These are phyloP conservation scores for Solanum bulbocastanum DNA, from an alignment of 257 asterid species.

Conservation along the genomic window DNA sequence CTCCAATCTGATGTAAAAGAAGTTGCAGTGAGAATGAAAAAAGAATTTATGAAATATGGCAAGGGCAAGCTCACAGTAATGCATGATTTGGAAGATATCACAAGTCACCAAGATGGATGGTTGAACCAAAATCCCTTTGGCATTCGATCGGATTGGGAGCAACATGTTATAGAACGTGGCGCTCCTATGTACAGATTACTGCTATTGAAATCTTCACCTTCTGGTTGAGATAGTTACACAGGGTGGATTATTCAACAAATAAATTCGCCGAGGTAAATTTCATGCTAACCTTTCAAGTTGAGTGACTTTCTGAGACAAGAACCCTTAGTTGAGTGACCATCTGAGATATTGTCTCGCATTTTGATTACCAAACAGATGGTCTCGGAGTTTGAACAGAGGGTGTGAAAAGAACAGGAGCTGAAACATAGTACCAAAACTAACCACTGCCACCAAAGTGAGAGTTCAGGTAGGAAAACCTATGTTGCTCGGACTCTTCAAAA, in stretches of 20 bases:
- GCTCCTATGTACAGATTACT: constrained; percentile 73
- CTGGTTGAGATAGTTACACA: constrained; percentile 7
- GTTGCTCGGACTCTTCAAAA: too few relatives aligned
- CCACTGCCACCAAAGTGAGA: neutral
- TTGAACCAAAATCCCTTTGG: constrained; percentile 78
- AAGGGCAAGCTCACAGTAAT: constrained; percentile 46
- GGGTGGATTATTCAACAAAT: neutral
- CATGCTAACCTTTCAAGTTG: neutral
- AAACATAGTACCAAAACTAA: neutral
- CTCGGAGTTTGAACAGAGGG: neutral
- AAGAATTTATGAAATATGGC: constrained; percentile 48
- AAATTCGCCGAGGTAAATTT: neutral
- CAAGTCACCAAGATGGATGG: constrained; percentile 25
- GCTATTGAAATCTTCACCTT: constrained; percentile 31
- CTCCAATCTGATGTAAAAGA: constrained; percentile 87
- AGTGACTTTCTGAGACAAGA: neutral
- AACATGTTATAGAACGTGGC: constrained; percentile 67
- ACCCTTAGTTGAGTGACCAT: neutral
- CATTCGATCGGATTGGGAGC: constrained; percentile 86
- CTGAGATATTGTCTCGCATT: neutral
- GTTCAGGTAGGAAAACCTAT: neutral
- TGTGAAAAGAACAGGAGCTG: neutral
- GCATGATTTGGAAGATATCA: constrained; percentile 9
- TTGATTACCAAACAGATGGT: neutral
- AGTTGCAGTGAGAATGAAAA: constrained; percentile 66